Evolutionary conservation across 345 rosid species (phyloP).

Genomic region (Zanthoxylum bungeanum): DNA sequence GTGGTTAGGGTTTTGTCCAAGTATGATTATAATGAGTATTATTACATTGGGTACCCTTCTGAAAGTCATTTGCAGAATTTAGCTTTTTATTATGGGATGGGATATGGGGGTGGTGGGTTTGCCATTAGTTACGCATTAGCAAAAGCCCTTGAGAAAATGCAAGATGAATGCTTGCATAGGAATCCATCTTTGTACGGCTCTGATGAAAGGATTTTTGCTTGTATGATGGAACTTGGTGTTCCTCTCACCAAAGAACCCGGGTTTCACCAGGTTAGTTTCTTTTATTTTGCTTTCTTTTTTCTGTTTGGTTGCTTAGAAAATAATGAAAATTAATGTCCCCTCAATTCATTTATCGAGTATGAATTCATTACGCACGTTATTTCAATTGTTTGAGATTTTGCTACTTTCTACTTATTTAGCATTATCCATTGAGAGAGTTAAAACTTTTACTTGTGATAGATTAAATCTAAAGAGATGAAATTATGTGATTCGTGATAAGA

Average conservation of each 20-base stretch:
- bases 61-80: slow-evolving; percentile 79
- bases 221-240: slow-evolving; percentile 87
- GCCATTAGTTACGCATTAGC: slow-evolving; percentile 77
- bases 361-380: too few relatives aligned
- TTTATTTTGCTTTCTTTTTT: neutral
- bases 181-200: slow-evolving; percentile 67
- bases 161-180: slow-evolving; percentile 60
- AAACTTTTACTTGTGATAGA: too few relatives aligned
- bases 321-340: too few relatives aligned
- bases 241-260: slow-evolving; percentile 71
- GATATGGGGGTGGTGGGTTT: slow-evolving; percentile 91
- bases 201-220: slow-evolving; percentile 84
- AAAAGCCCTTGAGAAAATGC: slow-evolving; percentile 49
- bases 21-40: slow-evolving; percentile 60
- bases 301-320: neutral
- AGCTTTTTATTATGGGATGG: slow-evolving; percentile 66
- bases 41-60: slow-evolving; percentile 71
- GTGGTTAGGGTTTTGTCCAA: slow-evolving; percentile 56
- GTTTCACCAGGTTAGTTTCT: slow-evolving; percentile 72
- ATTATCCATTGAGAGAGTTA: too few relatives aligned
- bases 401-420: too few relatives aligned
- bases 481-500: too few relatives aligned
- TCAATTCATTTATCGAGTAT: too few relatives aligned
- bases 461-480: too few relatives aligned
- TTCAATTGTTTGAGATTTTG: too few relatives aligned